Percentiles rank a stretch among this genome's conserved stretches.
Evolutionary conservation across 192 early-diverging fungal species (phyloP).

Genomic region (Coemansia sp.): DNA sequence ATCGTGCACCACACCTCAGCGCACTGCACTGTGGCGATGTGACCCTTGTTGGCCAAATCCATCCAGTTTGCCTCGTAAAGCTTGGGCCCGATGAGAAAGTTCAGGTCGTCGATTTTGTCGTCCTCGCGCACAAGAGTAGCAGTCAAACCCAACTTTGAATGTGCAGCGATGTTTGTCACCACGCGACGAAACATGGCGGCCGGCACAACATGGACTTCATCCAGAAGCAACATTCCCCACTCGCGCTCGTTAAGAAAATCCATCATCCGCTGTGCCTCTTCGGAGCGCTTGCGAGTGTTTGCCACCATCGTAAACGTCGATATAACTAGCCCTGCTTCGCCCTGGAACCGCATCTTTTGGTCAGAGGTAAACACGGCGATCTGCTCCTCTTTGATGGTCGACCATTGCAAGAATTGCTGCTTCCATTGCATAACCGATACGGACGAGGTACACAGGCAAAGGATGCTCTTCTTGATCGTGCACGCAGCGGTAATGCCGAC

Average conservation of each 20-base stretch:
- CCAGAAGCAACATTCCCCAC: conserved; percentile 97
- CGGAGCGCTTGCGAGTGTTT: conserved; percentile 87
- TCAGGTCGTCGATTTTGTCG: conserved; percentile 95
- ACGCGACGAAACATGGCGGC: conserved; percentile 96
- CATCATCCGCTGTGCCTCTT: conserved; percentile 95
- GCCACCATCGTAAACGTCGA: conserved; percentile 98
- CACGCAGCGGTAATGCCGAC: conserved; percentile 98
- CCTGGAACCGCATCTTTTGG: conserved; percentile 84
- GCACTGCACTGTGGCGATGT: conserved; percentile 98
- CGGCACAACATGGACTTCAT: conserved; percentile 99
- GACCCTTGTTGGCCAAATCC: conserved; percentile 94
- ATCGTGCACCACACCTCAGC: conserved; percentile 99
- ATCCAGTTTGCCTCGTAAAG: conserved; percentile 99
- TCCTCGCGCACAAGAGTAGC: conserved; percentile 99
- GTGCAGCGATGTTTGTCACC: conserved; percentile 87
- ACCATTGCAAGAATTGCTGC: conserved; percentile 95
- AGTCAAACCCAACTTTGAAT: conserved; percentile 96
- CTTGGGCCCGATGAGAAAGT: conserved; percentile 99
- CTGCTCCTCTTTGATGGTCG: conserved; percentile 87
- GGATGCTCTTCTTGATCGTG: conserved; percentile 91
- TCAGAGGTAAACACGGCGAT: conserved; percentile 95
- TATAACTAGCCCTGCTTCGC: conserved; percentile 90
- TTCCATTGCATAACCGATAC: conserved; percentile 99
- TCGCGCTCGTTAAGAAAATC: conserved; percentile 86
- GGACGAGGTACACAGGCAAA: conserved; percentile 92